A percentile compares a stretch with the other conserved stretches of the same genome.
Evolutionary conservation across 768 basidiomycete genomes (phyloP).

Genomic region (Boletellus emodensis): DNA sequence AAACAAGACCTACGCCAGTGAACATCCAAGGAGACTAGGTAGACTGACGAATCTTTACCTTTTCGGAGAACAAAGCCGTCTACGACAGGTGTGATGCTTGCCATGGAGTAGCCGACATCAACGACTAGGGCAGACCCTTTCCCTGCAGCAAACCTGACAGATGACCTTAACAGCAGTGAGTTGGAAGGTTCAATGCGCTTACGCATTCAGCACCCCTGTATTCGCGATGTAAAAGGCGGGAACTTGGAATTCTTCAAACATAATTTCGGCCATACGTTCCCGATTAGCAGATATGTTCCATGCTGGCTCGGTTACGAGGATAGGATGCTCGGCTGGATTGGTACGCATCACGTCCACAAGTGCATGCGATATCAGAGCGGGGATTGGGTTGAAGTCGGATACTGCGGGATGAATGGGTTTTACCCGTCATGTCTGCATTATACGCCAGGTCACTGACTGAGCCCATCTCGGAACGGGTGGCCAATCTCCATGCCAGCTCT

Average conservation of each 20-base stretch:
- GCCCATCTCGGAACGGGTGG: conserved; percentile 79
- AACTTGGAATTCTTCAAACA: conserved; percentile 94
- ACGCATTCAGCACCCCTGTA: conserved; percentile 92
- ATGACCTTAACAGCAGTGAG: conserved; percentile 7
- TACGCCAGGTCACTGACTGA: conserved; percentile 53
- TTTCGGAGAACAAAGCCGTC: conserved; percentile 97
- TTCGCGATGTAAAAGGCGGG: conserved; percentile 98
- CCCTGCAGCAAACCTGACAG: conserved; percentile 83
- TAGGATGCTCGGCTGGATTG: conserved; percentile 79
- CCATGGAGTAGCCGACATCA: conserved; percentile 85
- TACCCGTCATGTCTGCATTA: neutral
- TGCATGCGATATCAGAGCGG: conserved; percentile 69
- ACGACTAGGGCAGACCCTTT: conserved; percentile 96
- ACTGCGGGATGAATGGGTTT: conserved; percentile 40
- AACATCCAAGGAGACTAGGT: neutral
- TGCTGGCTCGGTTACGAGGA: conserved; percentile 90
- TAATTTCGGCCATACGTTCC: conserved; percentile 93
- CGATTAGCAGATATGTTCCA: conserved; percentile 95
- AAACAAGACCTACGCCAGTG: conserved; percentile 59
- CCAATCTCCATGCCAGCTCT: conserved; percentile 83
- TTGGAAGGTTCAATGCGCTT: conserved; percentile 26
- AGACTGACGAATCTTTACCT: conserved; percentile 43
- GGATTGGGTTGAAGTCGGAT: conserved; percentile 71
- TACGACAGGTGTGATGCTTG: conserved; percentile 91
- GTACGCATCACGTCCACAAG: conserved; percentile 72